Base-by-base conservation (phyloP, 2,329 filamentous ascomycete species). In the Monosporascus sp. region DNA sequence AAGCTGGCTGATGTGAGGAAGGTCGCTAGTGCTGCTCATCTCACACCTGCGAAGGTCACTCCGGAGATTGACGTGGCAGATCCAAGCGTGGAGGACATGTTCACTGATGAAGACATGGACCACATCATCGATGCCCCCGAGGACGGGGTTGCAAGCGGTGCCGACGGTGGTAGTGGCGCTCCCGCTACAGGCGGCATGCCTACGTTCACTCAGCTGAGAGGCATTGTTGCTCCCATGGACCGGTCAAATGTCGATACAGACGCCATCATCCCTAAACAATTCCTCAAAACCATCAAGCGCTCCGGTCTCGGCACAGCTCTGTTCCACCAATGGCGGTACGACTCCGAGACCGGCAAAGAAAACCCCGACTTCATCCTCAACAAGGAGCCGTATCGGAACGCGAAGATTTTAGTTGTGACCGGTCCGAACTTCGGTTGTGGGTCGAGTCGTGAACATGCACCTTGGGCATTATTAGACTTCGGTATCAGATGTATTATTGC, bases 251-350 rank as follows among this genome's bases (percentile, higher is more conserved):
- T 97, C 64, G 94, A 99, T 76, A 99, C 94, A n/a, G 94, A 99
- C 66, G 93, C 93, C 68, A 97, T 97, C 73, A 99, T 99, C 63
- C 94, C 94, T 60, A 99, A 99, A 76, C 94, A 99, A 71, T 99
- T 97, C 78, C 83, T 99, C 59, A 99, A 97, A 79, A 99, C 94
- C 41, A 97, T 97, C 76, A 97, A 97, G 82, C 90, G 94, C 55
- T 96, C 93, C 2, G 94, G 94, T 60, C 88, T 99, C 9, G 92
- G 92, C 54, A 82, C 78, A 24, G 93, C 93, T 40, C 84, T 96
- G 50, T 99, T 99, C 81, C 83, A 92, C 71, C 86, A 84, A 59
- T 86, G 91, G 74, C 86, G 94, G 52, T 96, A 85, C 74, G 84
- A 88, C 61, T 26, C 43, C 22, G 73, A 83, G 9, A 86, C 90